Percentiles rank a stretch among this genome's conserved stretches.
Evolutionary conservation across 139 green algal species (phyloP).

Genomic region (Coelastrella sp.): DNA sequence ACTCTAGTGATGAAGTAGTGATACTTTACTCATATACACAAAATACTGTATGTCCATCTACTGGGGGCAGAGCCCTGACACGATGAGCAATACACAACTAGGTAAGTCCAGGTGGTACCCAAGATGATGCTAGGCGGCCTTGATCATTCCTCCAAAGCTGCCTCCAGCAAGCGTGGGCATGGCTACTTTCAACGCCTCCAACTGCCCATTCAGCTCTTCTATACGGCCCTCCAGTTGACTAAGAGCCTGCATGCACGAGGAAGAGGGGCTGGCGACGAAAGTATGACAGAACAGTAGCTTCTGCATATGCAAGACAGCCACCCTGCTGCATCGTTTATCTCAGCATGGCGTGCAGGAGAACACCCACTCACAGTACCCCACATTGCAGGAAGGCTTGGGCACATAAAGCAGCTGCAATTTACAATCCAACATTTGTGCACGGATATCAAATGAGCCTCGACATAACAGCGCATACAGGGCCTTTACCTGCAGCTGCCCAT

Average conservation of each 20-base stretch:
- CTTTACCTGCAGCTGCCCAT: conserved; percentile 87
- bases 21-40: neutral
- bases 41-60: no score
- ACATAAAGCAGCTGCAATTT: neutral
- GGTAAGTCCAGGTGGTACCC: neutral
- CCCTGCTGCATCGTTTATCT: no score
- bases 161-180: neutral
- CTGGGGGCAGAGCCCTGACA: neutral
- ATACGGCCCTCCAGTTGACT: conserved; percentile 56
- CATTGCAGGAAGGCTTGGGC: no score
- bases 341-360: no score
- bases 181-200: conserved; percentile 22
- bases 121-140: neutral
- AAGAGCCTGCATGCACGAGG: conserved; percentile 54
- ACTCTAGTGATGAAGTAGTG: neutral
- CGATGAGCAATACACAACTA: neutral
- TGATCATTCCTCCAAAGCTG: conserved; percentile 21
- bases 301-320: no score
- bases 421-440: neutral
- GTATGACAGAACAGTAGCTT: no score
- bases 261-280: neutral
- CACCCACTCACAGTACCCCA: no score
- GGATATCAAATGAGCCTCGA: neutral
- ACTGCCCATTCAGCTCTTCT: conserved; percentile 41
- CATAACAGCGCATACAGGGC: neutral